Evolutionary conservation across 2,329 filamentous ascomycete species (phyloP), one percentile per base, ranked within the genome.

Genomic region (Rutstroemia sp.): DNA sequence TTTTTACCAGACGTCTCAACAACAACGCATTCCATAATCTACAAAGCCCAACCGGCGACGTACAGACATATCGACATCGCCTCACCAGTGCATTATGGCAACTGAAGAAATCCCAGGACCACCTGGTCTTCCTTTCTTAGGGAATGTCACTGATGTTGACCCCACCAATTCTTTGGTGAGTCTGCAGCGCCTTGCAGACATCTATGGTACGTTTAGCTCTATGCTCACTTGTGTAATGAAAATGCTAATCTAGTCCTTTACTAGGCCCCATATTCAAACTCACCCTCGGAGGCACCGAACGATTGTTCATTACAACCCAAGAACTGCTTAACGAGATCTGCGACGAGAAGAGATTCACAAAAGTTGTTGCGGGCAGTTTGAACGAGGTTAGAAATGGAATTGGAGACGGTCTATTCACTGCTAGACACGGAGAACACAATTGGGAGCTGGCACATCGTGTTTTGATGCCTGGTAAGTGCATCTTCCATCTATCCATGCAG

Each of bases 361-460:
- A 89, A 67, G 70, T 73, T 0, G 70, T 86, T 2, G 70, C 72
- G 4, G 75, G 71, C 1, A 72, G 73, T 3, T 71, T 88, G 2
- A 62, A 70, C 3, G 67, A 86, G 65, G 74, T 89, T 37, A 73
- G 86, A 60, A 77, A 82, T 58, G 82, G 79, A 23, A 74, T 82
- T 1, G 74, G 80, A 55, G 83, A 87, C 72, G 85, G 85, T 18
- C 75, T 89, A 5, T 88, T 89, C 66, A 88, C 85, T 0, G 83
- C 66, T 1, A 66, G 64, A 25, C 65, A 71, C 7, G 75, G 77
- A 3, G 79, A 82, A 61, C 73, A 76, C 55, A 83, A 83, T 63
- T 89, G 86, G 86, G 81, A 78, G 25, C 77, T 86, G 61, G 86
- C 87, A 27, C 81, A 88, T 65, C 74, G 83, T 21, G 72, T 85